Evolutionary conservation across 352 stramenopile genomes (phyloP).

Genomic region (Phytophthora hibernalis): DNA sequence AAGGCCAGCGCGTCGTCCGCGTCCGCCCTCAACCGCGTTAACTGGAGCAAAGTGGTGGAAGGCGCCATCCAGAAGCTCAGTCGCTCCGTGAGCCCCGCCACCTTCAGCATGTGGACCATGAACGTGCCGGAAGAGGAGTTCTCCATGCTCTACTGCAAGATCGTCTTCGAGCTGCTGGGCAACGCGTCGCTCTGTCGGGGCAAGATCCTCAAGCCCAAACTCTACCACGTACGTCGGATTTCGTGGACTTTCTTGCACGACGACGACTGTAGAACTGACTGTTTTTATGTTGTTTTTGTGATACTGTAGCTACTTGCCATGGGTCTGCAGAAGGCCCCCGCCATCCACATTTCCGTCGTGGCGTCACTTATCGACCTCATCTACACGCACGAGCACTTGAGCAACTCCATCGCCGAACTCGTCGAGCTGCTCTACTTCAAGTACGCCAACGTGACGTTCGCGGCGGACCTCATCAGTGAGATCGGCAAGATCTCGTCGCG

Average conservation of each 20-base stretch:
- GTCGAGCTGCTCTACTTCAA: conserved; percentile 66
- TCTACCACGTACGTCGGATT: conserved; percentile 68
- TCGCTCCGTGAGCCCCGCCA: conserved; percentile 68
- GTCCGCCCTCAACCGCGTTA: conserved; percentile 48
- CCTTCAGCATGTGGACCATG: conserved; percentile 81
- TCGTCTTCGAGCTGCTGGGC: conserved; percentile 71
- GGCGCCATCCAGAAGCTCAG: conserved; percentile 61
- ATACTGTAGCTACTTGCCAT: conserved; percentile 58
- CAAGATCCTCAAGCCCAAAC: conserved; percentile 69
- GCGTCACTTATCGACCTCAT: conserved; percentile 78
- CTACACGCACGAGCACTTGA: conserved; percentile 77
- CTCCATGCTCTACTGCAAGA: conserved; percentile 74
- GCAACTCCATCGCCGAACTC: conserved; percentile 63
- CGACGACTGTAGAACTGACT: conserved; percentile 1
- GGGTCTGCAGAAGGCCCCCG: conserved; percentile 63
- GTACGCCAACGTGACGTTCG: conserved; percentile 70
- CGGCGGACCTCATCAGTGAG: conserved; percentile 76
- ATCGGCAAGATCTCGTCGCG: conserved; percentile 78
- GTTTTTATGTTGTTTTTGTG: conserved; percentile 1
- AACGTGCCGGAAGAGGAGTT: conserved; percentile 87
- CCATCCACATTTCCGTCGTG: conserved; percentile 75
- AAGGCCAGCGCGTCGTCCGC: conserved; percentile 45
- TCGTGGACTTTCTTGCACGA: too few species aligned
- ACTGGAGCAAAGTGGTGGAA: conserved; percentile 76
- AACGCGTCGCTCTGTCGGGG: conserved; percentile 67